phyloP scores from a whole-genome alignment of 1,284 basidiomycete species.

The Limonomyces culmigenus region DNA sequence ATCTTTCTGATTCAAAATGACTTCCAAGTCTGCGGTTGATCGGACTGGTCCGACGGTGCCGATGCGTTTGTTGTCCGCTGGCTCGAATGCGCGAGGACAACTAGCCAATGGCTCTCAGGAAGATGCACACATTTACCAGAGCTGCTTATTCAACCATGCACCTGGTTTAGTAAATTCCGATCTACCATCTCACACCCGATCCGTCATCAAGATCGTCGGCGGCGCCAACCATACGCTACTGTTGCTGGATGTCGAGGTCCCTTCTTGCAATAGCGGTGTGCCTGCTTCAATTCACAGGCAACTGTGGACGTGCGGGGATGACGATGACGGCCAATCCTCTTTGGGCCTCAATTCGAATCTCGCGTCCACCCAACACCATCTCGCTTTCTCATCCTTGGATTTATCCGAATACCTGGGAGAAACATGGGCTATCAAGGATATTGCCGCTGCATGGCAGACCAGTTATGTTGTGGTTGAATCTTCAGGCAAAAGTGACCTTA shows the following conservation, averaged over 20 bases:
- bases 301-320: slow-evolving; percentile 60
- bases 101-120: slow-evolving; percentile 39
- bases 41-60: no score
- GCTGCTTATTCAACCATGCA: slow-evolving; percentile 21
- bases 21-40: no score
- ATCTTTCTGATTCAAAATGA: no score
- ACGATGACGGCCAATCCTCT: slow-evolving; percentile 36
- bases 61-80: slow-evolving; percentile 36
- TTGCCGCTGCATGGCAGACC: slow-evolving; percentile 72
- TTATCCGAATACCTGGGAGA: slow-evolving; percentile 17
- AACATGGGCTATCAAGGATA: slow-evolving; percentile 17
- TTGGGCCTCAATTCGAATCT: slow-evolving; percentile 3
- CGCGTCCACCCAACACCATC: slow-evolving; percentile 8
- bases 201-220: slow-evolving; percentile 27
- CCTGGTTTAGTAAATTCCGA: slow-evolving; percentile 7
- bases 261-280: slow-evolving; percentile 9
- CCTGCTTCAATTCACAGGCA: slow-evolving; percentile 12
- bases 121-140: slow-evolving; percentile 39
- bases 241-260: slow-evolving; percentile 21
- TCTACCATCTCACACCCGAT: slow-evolving; percentile 9
- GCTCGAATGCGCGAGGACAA: slow-evolving; percentile 69
- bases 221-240: slow-evolving; percentile 52
- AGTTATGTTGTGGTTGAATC: slow-evolving; percentile 37
- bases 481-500: slow-evolving; percentile 27
- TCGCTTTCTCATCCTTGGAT: slow-evolving; percentile 30